Evolutionary conservation across 345 rosid species (phyloP).

Genomic region (Pseudoturritis turrita): DNA sequence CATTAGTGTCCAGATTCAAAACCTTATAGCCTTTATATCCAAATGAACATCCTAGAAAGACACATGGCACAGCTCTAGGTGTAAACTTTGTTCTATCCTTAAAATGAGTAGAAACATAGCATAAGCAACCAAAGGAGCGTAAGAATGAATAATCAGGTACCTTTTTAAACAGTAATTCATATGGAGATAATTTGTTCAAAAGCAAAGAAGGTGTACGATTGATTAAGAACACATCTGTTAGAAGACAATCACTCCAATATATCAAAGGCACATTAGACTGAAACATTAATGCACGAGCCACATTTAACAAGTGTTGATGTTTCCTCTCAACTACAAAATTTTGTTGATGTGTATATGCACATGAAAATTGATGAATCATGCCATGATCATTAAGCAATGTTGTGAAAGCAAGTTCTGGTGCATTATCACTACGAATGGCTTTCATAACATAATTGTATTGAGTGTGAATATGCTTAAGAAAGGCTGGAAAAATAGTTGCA

Average conservation of each 20-base stretch:
- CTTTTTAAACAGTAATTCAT: neutral
- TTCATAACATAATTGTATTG: neutral
- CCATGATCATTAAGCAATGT: neutral
- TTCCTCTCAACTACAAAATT: neutral
- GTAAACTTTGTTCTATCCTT: too few relatives aligned
- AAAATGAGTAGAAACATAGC: too few relatives aligned
- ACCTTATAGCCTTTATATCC: neutral
- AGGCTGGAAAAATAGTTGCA: neutral
- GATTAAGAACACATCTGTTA: neutral
- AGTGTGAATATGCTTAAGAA: neutral
- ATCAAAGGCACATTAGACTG: neutral
- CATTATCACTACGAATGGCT: neutral
- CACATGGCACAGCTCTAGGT: neutral
- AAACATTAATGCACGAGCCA: neutral
- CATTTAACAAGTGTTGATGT: neutral
- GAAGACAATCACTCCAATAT: neutral
- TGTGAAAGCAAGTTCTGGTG: neutral
- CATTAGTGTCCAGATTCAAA: too few relatives aligned
- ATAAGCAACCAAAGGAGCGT: neutral
- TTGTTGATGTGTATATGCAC: neutral
- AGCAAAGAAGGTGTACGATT: neutral
- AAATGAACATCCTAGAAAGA: neutral
- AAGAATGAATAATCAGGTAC: neutral
- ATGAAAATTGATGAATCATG: neutral
- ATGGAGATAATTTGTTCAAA: neutral